phyloP scores from a whole-genome alignment of 1,139 yeast genomes.

The Nadsonia commutata region DNA sequence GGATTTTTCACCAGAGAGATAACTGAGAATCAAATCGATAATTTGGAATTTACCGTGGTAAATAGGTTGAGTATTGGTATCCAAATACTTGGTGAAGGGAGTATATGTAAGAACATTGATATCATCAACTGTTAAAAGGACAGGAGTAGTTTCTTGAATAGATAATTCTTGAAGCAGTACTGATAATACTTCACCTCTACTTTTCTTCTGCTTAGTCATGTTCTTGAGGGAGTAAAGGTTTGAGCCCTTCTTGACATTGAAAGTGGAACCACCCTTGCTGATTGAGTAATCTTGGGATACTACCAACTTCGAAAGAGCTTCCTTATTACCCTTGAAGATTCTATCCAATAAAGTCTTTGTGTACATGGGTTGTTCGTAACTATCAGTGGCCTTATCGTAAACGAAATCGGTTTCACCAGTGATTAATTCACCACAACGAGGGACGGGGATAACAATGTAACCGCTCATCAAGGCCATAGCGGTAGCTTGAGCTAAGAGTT shows the following conservation, averaged over 20 bases:
- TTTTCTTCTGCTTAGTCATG: constrained; percentile 14
- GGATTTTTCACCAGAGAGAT: constrained; percentile 37
- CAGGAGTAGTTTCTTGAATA: constrained; percentile 36
- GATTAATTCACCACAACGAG: constrained; percentile 44
- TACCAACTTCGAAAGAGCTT: constrained; percentile 31
- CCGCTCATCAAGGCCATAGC: constrained; percentile 39
- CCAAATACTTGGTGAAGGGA: constrained; percentile 47
- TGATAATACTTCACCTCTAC: constrained; percentile 7
- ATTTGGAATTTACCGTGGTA: constrained; percentile 53
- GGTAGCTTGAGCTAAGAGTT: constrained; percentile 57
- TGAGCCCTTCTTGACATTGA: constrained; percentile 6
- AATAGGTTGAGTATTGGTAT: constrained; percentile 41
- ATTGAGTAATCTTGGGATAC: constrained; percentile 11
- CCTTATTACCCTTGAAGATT: constrained; percentile 42
- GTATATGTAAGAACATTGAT: constrained; percentile 48
- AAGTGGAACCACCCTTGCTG: constrained; percentile 15
- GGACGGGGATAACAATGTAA: constrained; percentile 48
- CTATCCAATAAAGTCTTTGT: constrained; percentile 46
- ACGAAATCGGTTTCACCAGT: constrained; percentile 64
- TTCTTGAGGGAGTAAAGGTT: constrained; percentile 11
- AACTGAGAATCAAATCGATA: constrained; percentile 42
- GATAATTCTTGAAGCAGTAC: constrained; percentile 33
- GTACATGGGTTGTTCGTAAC: constrained; percentile 72
- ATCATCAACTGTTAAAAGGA: constrained; percentile 61
- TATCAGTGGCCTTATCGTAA: constrained; percentile 33